phyloP scores from a whole-genome alignment of 78 protist genomes.

The Emiliania huxleyi region DNA sequence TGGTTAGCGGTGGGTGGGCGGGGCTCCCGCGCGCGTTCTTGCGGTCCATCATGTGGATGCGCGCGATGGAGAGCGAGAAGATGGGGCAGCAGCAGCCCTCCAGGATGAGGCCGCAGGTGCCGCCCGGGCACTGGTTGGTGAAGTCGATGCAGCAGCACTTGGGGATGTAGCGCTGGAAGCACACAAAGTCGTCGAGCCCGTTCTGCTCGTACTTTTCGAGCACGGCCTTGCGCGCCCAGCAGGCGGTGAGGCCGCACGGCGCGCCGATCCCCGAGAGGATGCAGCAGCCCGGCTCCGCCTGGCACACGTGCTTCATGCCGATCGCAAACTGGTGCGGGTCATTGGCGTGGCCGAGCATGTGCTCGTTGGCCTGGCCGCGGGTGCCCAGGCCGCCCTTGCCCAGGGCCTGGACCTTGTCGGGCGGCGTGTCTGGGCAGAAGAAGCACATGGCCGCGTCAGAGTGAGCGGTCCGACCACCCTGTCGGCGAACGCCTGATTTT shows the following conservation, averaged over 20 bases:
- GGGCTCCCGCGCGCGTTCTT: too few species aligned
- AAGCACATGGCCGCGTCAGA: background rate
- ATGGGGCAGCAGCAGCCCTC: slow-evolving; percentile 12
- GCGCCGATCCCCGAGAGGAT: background rate
- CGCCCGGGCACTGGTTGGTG: background rate
- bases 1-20: too few species aligned
- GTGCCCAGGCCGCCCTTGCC: background rate
- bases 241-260: background rate
- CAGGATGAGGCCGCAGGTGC: background rate
- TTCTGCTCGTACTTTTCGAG: background rate
- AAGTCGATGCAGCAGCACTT: background rate
- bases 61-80: background rate
- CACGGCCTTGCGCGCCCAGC: background rate
- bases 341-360: background rate
- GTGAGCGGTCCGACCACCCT: too few species aligned
- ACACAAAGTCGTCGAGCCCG: background rate
- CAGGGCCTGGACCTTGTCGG: background rate
- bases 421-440: background rate
- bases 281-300: background rate
- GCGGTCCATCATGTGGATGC: background rate
- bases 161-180: background rate
- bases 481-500: too few species aligned
- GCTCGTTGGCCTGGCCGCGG: background rate
- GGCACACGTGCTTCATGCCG: background rate
- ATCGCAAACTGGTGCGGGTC: background rate